Evolutionary conservation across 352 stramenopile species (phyloP).

Genomic region (Pythium aquatile): DNA sequence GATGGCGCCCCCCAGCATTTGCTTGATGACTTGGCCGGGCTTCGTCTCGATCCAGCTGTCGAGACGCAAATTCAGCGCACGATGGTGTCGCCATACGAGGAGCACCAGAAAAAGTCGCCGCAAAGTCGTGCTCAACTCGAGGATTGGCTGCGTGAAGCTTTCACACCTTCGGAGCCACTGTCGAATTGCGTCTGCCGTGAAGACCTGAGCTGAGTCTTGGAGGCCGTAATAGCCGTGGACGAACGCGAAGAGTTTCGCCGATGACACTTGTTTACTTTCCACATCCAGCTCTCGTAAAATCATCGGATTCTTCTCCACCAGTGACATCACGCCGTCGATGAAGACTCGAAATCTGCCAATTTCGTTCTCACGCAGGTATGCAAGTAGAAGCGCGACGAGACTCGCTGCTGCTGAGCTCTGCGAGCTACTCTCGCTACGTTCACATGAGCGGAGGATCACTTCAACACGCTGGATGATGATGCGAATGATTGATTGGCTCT

Average conservation of each 20-base stretch:
- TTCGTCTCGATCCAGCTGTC: slow-evolving; percentile 10
- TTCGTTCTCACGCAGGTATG: slow-evolving; percentile 22
- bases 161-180: slow-evolving; percentile 16
- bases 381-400: slow-evolving; percentile 15
- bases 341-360: slow-evolving; percentile 17
- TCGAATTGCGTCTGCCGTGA: neutral
- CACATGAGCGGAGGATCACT: slow-evolving; percentile 15
- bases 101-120: slow-evolving; percentile 10
- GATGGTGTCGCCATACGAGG: slow-evolving; percentile 20
- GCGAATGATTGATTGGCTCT: slow-evolving; percentile 24
- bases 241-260: slow-evolving; percentile 4
- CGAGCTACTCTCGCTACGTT: neutral
- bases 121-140: slow-evolving; percentile 3
- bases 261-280: neutral
- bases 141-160: slow-evolving; percentile 6
- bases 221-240: slow-evolving; percentile 5
- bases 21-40: slow-evolving; percentile 11
- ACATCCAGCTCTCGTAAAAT: neutral
- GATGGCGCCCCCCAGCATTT: neutral
- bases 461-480: slow-evolving; percentile 25
- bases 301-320: neutral
- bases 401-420: neutral
- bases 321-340: slow-evolving; percentile 10
- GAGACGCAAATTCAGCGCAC: slow-evolving; percentile 15
- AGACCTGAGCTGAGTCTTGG: slow-evolving; percentile 6